Evolutionary conservation across 495 filamentous ascomycete genomes (phyloP), one percentile per base, ranked within the genome.

Genomic region (Lindgomyces ingoldianus): DNA sequence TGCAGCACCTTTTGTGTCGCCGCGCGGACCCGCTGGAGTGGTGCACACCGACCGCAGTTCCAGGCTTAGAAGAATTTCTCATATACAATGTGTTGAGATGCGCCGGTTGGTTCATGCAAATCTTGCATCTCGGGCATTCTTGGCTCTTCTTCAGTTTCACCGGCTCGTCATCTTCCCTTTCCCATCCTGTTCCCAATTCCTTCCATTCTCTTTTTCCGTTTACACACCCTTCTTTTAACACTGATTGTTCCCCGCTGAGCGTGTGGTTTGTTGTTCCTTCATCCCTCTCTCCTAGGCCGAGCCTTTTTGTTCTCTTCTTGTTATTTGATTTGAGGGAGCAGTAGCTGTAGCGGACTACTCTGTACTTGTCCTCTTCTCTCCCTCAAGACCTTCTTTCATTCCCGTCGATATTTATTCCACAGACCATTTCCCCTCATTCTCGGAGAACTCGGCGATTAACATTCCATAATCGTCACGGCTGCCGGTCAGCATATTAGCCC

Each of bases 401-500:
- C 55, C 39, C 12, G 14, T 33, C 4, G 11, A n/a, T 3, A 27
- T 51, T n/a, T 60, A 47, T 54, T 64, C 46, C 26, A 58, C 44
- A 65, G 55, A 60, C 62, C 49, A 60, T 25, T 55, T 65, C 33
- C 62, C 46, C 57, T 70, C 67, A 29, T 65, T 64, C n/a, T 52
- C 60, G 22, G 36, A 14, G 45, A 61, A n/a, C n/a, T n/a, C n/a
- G n/a, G n/a, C 61, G 9, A 6, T 12, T 47, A 19, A 33, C 8
- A 22, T 18, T 36, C 33, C 29, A 4, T 46, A 57, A 57, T 61
- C 51, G 49, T 66, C 64, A 46, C 46, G 44, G 62, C 67, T 70
- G 67, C 67, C 67, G 67, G 67, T 54, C 67, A 70, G 67, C 67
- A 65, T n/a, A n/a, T 62, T 62, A 33, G 24, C 46, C 36, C 63